Conservation (phyloP, 306 rosid species). For the Purshia tridentata region DNA sequence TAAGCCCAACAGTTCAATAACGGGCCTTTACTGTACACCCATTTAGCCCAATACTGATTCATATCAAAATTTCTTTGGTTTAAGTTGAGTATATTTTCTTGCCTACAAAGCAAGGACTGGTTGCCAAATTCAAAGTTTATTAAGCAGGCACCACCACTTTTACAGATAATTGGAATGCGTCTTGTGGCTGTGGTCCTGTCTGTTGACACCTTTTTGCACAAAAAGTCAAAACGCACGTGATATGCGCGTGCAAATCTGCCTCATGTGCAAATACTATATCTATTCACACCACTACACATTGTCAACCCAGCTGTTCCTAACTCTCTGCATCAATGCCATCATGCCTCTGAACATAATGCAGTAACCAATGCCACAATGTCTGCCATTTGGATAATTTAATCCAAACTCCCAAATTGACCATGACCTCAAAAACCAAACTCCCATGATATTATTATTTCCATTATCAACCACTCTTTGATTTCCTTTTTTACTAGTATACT, state of each 20-base stretch:
- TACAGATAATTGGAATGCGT: no score
- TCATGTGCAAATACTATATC: not conserved
- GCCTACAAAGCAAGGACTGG: no score
- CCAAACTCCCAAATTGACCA: not conserved
- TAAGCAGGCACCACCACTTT: not conserved
- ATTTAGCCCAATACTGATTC: no score
- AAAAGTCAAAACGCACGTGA: not conserved
- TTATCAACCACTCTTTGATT: not conserved
- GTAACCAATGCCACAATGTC: not conserved
- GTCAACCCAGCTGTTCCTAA: conserved; percentile 3
- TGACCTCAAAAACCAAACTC: not conserved
- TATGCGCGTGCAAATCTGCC: not conserved
- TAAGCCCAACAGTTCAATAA: not conserved
- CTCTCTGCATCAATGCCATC: not conserved
- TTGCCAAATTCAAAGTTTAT: no score
- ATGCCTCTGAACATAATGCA: not conserved
- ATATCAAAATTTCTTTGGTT: no score
- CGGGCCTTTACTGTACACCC: no score
- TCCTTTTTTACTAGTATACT: not conserved
- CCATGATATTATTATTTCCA: not conserved
- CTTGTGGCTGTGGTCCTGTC: conserved; percentile 11
- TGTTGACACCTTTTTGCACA: not conserved
- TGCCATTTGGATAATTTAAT: not conserved
- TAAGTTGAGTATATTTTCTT: no score
- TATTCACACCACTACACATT: not conserved